Evolutionary conservation across 176 grass and related monocot species (phyloP).

Genomic region (Ensete glaucum): DNA sequence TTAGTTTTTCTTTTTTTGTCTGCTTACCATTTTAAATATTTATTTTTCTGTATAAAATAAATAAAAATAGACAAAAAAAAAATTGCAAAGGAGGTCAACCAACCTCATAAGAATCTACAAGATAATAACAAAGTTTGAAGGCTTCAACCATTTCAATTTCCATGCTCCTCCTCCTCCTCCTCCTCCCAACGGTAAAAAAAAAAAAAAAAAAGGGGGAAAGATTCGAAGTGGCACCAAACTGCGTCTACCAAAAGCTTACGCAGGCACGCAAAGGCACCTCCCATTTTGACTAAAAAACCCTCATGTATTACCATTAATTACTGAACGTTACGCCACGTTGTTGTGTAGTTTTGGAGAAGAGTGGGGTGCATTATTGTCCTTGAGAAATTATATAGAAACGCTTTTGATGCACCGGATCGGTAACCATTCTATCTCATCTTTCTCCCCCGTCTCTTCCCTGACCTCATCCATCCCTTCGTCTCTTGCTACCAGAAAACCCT

Average conservation of each 20-base stretch:
- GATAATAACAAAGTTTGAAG: background rate
- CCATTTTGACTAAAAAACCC: background rate
- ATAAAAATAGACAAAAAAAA: background rate
- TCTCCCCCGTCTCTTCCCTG: background rate
- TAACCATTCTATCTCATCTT: background rate
- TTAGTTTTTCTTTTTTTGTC: too few species aligned
- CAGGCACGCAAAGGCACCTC: background rate
- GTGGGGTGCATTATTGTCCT: background rate
- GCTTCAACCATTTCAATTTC: background rate
- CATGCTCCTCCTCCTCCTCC: too few species aligned
- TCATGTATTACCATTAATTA: background rate
- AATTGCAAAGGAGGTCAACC: background rate
- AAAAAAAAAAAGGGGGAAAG: background rate
- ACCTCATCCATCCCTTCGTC: background rate
- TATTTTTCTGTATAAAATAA: too few species aligned
- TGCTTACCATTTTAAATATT: too few species aligned
- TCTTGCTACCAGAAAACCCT: background rate
- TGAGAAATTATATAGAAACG: background rate
- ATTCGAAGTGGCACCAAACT: background rate
- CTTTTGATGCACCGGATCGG: background rate
- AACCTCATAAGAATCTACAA: too few species aligned
- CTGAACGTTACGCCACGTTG: background rate
- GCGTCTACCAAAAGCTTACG: background rate
- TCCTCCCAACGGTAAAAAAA: slow-evolving; percentile 1
- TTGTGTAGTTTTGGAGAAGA: background rate